phyloP scores from a whole-genome alignment of 495 filamentous ascomycete genomes.

The Chaetomium cochliodes region DNA sequence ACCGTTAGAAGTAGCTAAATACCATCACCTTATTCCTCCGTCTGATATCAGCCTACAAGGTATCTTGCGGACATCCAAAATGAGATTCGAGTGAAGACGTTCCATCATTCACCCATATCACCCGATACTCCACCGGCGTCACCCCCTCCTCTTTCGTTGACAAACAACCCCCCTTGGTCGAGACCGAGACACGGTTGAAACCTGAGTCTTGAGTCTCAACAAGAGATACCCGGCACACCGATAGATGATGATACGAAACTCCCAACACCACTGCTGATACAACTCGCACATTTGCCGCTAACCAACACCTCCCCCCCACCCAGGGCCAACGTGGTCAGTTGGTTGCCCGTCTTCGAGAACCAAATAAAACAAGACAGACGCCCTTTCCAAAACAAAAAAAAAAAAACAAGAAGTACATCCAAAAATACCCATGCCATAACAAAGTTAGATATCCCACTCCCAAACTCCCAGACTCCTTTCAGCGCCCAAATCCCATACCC shows the following conservation, averaged over 20 bases:
- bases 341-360: not conserved
- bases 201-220: not conserved
- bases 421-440: conserved; percentile 2
- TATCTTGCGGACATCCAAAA: not conserved
- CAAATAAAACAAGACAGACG: not conserved
- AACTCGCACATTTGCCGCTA: not conserved
- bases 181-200: not conserved
- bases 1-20: not conserved
- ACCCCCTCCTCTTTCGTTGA: not conserved
- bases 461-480: conserved; percentile 10
- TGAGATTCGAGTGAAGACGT: not conserved
- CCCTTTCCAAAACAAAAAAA: not conserved
- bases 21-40: not conserved
- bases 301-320: not conserved
- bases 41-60: not conserved
- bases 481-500: not conserved
- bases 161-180: not conserved
- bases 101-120: not conserved
- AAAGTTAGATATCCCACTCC: not conserved
- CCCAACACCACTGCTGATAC: conserved; percentile 14
- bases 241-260: not conserved
- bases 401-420: not conserved
- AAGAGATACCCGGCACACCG: not conserved
- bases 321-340: not conserved
- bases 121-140: not conserved